Base-by-base conservation (phyloP, 352 stramenopile species). In the Phytophthora meadii region DNA sequence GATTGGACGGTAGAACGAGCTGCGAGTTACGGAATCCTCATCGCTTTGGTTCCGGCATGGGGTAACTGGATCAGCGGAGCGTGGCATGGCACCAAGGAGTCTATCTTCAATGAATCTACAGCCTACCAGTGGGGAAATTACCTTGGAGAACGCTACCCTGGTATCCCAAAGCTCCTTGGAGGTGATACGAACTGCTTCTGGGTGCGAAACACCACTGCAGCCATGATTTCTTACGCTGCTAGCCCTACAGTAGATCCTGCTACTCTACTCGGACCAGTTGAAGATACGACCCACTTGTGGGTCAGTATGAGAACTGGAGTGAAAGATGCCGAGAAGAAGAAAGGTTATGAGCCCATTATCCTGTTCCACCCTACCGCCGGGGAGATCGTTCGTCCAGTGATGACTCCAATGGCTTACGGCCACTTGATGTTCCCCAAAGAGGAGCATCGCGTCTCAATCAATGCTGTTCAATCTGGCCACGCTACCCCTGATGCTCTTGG, bases 1-100 rank as follows among this genome's bases (percentile, higher is more conserved):
- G 63, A 72, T 44, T 72, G 63, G 63, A 60, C 63, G 0, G 45
- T 58, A 1, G 56, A 63, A 12, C 63, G 50, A 3, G 63, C 63
- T 17, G 56, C 56, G 4, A 72, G 63, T 28, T 72, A 67, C 39
- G 63, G 63, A 25, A 72, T 72, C 30, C 27, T 72, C n/a, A 46
- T 72, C 4, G 55, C 51, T 22, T 30, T 68, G 4, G 60, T 68
- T 5, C 51, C 60, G 0, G 45, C 52, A 5, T 68, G 60, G 60
- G 52, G 52, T 24, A 59, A 42, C 6, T 66, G 39, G 25, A 44
- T 66, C 28, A 66, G 24, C 24, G 58, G 58, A 8, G 30, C 27
- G 0, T 60, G 49, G 39, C 58, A 67, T 32, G 24, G 39, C 24
- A 59, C 47, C 12, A 41, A 48, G 4, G 55, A 44, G n/a, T 28